Percentiles rank a stretch among this genome's conserved stretches.
Conservation (phyloP, 1,284 basidiomycete species). For the Pyrrhoderma noxium region DNA sequence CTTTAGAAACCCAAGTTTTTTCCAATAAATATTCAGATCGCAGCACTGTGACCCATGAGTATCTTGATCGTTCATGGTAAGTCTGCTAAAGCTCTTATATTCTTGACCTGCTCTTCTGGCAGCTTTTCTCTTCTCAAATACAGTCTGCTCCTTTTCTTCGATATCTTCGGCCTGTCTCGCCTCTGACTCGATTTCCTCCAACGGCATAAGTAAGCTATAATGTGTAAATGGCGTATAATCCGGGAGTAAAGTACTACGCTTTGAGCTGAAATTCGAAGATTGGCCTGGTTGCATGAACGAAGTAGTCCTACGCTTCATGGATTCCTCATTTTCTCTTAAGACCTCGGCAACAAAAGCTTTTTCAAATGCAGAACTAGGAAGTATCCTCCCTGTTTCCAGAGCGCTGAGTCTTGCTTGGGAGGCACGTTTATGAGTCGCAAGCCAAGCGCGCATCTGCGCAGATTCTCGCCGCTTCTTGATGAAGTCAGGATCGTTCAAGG, state of each 20-base stretch:
- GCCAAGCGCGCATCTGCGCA: constrained; percentile 4
- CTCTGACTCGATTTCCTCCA: constrained; percentile 7
- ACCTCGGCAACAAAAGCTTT: constrained; percentile 9
- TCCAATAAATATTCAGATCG: background rate
- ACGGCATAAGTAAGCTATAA: background rate
- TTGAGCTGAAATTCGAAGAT: background rate
- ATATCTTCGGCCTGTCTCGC: background rate
- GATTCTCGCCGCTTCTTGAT: constrained; percentile 6
- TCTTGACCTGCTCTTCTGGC: constrained; percentile 5
- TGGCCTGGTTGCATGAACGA: constrained; percentile 2
- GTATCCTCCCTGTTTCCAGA: background rate
- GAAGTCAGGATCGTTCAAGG: constrained; percentile 2
- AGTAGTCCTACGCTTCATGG: constrained; percentile 7
- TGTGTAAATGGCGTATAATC: constrained; percentile 9
- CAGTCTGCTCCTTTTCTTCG: background rate
- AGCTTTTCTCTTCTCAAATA: constrained; percentile 12
- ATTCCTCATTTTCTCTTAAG: constrained; percentile 6
- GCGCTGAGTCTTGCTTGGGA: constrained; percentile 3
- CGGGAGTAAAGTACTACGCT: background rate
- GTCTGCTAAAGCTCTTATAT: constrained; percentile 6
- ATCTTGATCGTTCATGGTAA: background rate
- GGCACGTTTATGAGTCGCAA: background rate
- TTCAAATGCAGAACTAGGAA: constrained; percentile 1
- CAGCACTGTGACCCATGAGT: background rate
- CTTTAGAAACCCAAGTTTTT: background rate